Evolutionary conservation across 164 flowering plant species (phyloP).

Genomic region (Vitis labrusca): DNA sequence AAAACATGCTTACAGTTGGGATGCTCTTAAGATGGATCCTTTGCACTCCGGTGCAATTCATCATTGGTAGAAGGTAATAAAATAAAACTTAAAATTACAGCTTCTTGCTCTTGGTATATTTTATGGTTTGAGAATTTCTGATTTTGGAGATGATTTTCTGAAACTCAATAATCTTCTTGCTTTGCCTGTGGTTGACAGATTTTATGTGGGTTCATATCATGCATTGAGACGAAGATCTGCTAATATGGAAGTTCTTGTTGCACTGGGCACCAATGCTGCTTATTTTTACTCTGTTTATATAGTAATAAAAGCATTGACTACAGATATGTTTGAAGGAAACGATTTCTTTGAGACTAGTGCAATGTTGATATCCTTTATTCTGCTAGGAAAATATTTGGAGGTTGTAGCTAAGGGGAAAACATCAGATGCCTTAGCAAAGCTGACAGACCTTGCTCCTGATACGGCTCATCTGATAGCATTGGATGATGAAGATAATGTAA

Average conservation of each 20-base stretch:
- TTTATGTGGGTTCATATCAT: slow-evolving; percentile 83
- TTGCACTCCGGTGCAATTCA: slow-evolving; percentile 90
- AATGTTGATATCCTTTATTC: slow-evolving; percentile 93
- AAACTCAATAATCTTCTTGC: not conserved
- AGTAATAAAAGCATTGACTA: slow-evolving; percentile 55
- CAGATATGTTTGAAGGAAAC: slow-evolving; percentile 73
- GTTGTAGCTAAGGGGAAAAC: slow-evolving; percentile 91
- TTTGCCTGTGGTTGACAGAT: slow-evolving; percentile 44
- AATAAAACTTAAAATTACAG: not conserved
- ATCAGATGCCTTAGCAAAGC: slow-evolving; percentile 88
- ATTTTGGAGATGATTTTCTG: not conserved
- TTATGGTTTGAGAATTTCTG: not conserved
- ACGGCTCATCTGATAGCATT: slow-evolving; percentile 59
- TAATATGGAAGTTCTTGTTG: slow-evolving; percentile 95
- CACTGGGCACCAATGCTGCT: slow-evolving; percentile 98
- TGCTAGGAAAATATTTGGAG: slow-evolving; percentile 89
- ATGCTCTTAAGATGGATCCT: slow-evolving; percentile 80
- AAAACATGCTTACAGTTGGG: slow-evolving; percentile 78
- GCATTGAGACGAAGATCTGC: slow-evolving; percentile 76
- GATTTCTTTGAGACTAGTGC: slow-evolving; percentile 96
- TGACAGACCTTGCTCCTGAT: slow-evolving; percentile 83
- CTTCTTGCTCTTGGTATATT: not conserved
- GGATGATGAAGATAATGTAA: slow-evolving; percentile 58
- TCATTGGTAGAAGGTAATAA: slow-evolving; percentile 74
- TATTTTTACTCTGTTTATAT: slow-evolving; percentile 82